These are phyloP conservation scores for Floccularia luteovirens DNA, from an alignment of 768 basidiomycete species.

Conservation along the genomic window DNA sequence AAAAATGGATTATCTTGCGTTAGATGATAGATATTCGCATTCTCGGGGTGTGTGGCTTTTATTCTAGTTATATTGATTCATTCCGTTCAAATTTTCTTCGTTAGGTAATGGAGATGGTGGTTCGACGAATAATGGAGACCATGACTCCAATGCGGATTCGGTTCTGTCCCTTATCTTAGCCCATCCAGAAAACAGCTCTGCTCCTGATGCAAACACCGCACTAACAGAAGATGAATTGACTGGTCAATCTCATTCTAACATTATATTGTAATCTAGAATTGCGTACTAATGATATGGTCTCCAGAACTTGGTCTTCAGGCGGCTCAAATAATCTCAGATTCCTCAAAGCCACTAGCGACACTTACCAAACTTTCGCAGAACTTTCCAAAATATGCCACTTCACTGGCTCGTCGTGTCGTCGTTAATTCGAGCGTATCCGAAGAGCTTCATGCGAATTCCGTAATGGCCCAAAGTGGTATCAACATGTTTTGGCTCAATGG, in stretches of 20 bases:
- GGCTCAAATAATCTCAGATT: constrained; percentile 64
- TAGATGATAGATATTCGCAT: constrained; percentile 70
- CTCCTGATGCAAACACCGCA: constrained; percentile 32
- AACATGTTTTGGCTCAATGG: constrained; percentile 83
- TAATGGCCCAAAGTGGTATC: constrained; percentile 41
- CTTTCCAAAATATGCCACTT: constrained; percentile 80
- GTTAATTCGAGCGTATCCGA: constrained; percentile 39
- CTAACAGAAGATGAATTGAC: constrained; percentile 45
- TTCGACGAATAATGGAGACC: background rate
- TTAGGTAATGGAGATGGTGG: background rate
- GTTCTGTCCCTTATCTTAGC: constrained; percentile 29
- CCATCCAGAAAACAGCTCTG: constrained; percentile 29
- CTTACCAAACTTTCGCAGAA: constrained; percentile 74
- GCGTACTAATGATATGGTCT: background rate
- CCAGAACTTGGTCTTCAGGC: constrained; percentile 69
- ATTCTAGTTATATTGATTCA: background rate
- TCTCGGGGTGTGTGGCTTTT: constrained; percentile 10
- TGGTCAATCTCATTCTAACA: constrained; percentile 24
- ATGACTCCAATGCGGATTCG: constrained; percentile 17
- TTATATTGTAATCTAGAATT: background rate
- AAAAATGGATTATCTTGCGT: constrained; percentile 92
- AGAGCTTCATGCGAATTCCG: constrained; percentile 53
- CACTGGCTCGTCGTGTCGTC: constrained; percentile 63
- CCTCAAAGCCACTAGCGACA: constrained; percentile 42
- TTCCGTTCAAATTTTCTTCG: constrained; percentile 4